Evolutionary conservation across 176 grass and related monocot species (phyloP), one percentile per base, ranked within the genome.

Genomic region (Oryza brachyantha): DNA sequence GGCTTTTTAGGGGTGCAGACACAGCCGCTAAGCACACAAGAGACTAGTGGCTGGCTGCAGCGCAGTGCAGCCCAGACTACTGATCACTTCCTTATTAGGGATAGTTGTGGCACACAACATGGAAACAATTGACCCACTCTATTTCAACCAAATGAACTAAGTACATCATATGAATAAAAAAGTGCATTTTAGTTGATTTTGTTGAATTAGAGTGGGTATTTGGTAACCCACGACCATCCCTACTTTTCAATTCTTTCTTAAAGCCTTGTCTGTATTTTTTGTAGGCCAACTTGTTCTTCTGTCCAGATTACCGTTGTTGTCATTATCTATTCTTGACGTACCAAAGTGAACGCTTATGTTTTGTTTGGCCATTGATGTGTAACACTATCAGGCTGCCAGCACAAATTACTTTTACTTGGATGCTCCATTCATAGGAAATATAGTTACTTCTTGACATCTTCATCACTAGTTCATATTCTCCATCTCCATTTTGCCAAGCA

Each of bases 181-280:
- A 8, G 19, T n/a, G 1, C 48, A 52, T 52, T 52, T 52, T 21
- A 52, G 19, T 52, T n/a, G 7, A 46, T 46, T 52, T 46, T 52
- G 6, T 52, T 52, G 48, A 8, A 52, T 52, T 50, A 50, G 5
- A 52, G 46, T 50, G 5, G 46, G 14, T 50, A 52, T 3, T 5
- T 0, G 46, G 41, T 42, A 42, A 48, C 45, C 46, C 14, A 4
- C 6, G 45, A 13, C 45, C 16, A 19, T 48, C 31, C 45, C 45
- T 48, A 48, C 46, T 50, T 19, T 21, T 50, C 50, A 32, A 83
- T 36, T 62, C n/a, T 62, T 81, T 27, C 16, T 61, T 80, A 34
- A 64, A 57, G 16, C 54, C 60, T 76, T 76, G 11, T 70, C 34
- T 43, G 46, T 87, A n/a, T n/a, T 28, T 22, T 69, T 84, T 31